Percentiles rank a stretch among this genome's conserved stretches.
These are phyloP conservation scores for Leccinum subrobustum DNA, from an alignment of 1,284 basidiomycete genomes.

Conservation along the genomic window DNA sequence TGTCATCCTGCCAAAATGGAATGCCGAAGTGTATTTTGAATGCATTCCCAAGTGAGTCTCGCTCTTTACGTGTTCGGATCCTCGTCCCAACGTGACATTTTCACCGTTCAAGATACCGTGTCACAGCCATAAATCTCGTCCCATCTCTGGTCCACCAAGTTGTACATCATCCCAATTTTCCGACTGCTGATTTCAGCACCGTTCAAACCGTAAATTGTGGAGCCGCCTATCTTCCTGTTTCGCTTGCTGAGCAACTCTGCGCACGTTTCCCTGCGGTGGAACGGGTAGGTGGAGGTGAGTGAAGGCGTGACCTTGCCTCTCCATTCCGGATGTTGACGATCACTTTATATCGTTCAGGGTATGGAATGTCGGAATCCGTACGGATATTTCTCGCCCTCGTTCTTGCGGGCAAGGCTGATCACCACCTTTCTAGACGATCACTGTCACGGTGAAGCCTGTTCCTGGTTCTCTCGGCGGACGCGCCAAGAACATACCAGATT, in stretches of 20 bases:
- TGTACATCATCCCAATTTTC: slow-evolving; percentile 51
- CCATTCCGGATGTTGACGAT: neutral
- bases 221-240: slow-evolving; percentile 65
- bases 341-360: slow-evolving; percentile 42
- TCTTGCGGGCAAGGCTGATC: neutral
- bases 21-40: slow-evolving; percentile 43
- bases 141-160: slow-evolving; percentile 70
- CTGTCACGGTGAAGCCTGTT: slow-evolving; percentile 44
- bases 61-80: neutral
- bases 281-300: slow-evolving; percentile 49
- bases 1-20: slow-evolving; percentile 62
- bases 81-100: neutral
- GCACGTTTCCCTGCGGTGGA: slow-evolving; percentile 38
- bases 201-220: slow-evolving; percentile 49
- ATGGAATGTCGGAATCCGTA: slow-evolving; percentile 81
- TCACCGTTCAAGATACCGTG: slow-evolving; percentile 43
- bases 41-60: slow-evolving; percentile 44
- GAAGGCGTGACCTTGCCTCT: neutral
- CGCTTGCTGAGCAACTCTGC: slow-evolving; percentile 45
- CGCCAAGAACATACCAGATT: slow-evolving; percentile 41
- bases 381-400: neutral
- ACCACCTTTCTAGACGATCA: slow-evolving; percentile 49
- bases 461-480: slow-evolving; percentile 48
- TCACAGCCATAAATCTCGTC: slow-evolving; percentile 51
- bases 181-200: slow-evolving; percentile 53